These are phyloP conservation scores for Wickerhamomyces bisporus DNA, from an alignment of 805 yeast species.

Conservation along the genomic window DNA sequence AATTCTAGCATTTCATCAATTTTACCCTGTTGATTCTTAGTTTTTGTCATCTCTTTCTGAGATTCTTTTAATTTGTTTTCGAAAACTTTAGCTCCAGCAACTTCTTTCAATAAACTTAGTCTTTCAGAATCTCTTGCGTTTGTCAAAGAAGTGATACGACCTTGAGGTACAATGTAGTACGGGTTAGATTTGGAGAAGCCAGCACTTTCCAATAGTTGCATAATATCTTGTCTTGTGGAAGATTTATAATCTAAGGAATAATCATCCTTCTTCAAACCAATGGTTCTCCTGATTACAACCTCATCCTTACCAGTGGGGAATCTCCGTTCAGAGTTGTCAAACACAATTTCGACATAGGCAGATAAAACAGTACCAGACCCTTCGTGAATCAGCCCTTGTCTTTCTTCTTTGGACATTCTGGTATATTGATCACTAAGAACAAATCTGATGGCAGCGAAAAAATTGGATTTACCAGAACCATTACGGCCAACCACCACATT, in stretches of 20 bases:
- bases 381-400: constrained; percentile 84
- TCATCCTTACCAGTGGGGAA: constrained; percentile 54
- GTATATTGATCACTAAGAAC: constrained; percentile 88
- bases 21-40: constrained; percentile 63
- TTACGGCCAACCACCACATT: constrained; percentile 89
- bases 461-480: constrained; percentile 96
- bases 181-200: constrained; percentile 91
- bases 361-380: constrained; percentile 89
- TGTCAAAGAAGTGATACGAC: constrained; percentile 81
- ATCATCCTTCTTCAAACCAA: constrained; percentile 91
- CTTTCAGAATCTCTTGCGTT: constrained; percentile 86
- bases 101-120: constrained; percentile 74
- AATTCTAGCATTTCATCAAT: constrained; percentile 69
- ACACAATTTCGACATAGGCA: constrained; percentile 85
- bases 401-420: constrained; percentile 76
- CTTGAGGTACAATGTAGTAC: constrained; percentile 96
- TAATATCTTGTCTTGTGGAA: constrained; percentile 74
- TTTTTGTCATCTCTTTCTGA: constrained; percentile 67
- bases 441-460: constrained; percentile 91
- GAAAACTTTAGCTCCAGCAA: constrained; percentile 91
- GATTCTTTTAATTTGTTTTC: constrained; percentile 79
- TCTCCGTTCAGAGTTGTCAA: constrained; percentile 74
- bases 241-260: constrained; percentile 77
- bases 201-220: constrained; percentile 80
- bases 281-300: constrained; percentile 76